phyloP scores from a whole-genome alignment of 495 filamentous ascomycete genomes.

The Clohesyomyces aquaticus region DNA sequence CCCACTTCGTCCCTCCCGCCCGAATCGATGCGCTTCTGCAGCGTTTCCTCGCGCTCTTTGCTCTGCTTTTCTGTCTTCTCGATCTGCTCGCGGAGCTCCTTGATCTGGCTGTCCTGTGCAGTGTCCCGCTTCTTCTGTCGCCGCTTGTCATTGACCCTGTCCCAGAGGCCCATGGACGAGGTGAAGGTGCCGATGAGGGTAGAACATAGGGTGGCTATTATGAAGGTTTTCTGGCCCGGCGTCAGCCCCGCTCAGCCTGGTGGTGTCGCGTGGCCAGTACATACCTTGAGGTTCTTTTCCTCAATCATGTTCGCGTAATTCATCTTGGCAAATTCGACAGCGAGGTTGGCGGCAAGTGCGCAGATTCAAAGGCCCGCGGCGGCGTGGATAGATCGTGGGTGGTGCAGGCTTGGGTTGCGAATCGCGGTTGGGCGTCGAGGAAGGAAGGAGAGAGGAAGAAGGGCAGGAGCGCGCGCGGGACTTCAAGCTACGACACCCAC shows the following conservation, averaged over 20 bases:
- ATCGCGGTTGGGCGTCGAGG: neutral
- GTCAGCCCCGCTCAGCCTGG: neutral
- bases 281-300: conserved; percentile 45
- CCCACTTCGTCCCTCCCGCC: conserved; percentile 24
- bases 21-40: neutral
- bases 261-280: neutral
- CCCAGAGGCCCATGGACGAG: conserved; percentile 42
- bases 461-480: neutral
- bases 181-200: conserved; percentile 46
- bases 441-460: neutral
- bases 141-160: conserved; percentile 34
- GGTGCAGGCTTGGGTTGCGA: neutral
- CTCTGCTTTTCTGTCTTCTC: conserved; percentile 29
- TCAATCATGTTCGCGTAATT: conserved; percentile 46
- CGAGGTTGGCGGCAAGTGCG: neutral
- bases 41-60: conserved; percentile 14
- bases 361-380: neutral
- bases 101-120: conserved; percentile 42
- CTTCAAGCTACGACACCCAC: neutral
- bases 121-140: conserved; percentile 41
- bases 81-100: conserved; percentile 54
- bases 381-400: neutral
- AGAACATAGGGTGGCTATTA: conserved; percentile 45
- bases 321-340: conserved; percentile 11
- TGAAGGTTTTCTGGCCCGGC: conserved; percentile 43